Evolutionary conservation across 495 filamentous ascomycete species (phyloP).

Genomic region (Tuber aestivum): DNA sequence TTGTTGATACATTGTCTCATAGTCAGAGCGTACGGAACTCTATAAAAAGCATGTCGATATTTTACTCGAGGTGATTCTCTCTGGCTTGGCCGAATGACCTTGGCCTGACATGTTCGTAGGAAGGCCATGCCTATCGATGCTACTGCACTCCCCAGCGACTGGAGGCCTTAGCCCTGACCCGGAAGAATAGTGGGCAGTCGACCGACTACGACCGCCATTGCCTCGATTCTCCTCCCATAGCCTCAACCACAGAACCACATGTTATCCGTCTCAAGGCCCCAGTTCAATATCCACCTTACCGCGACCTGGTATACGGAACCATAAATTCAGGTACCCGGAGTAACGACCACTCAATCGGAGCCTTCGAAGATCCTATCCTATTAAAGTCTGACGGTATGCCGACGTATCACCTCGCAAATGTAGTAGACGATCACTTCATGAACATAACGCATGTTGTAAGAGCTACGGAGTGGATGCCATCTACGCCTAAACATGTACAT

Average conservation of each 20-base stretch:
- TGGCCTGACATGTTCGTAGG: slow-evolving; percentile 14
- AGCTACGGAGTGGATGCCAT: slow-evolving; percentile 83
- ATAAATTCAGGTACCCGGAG: slow-evolving; percentile 49
- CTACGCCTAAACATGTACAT: slow-evolving; percentile 80
- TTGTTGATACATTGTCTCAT: slow-evolving; percentile 6
- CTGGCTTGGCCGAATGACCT: not conserved
- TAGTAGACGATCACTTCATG: slow-evolving; percentile 93
- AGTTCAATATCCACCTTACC: slow-evolving; percentile 55
- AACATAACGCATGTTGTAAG: slow-evolving; percentile 91
- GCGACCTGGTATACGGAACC: slow-evolving; percentile 71
- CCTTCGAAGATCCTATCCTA: slow-evolving; percentile 71
- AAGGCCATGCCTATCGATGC: slow-evolving; percentile 79
- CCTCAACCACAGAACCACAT: slow-evolving; percentile 68
- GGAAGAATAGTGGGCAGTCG: slow-evolving; percentile 55
- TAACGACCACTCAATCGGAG: slow-evolving; percentile 44
- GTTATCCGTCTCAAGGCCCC: slow-evolving; percentile 68
- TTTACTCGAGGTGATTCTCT: slow-evolving; percentile 50
- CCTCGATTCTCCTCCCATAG: slow-evolving; percentile 55
- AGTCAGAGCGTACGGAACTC: slow-evolving; percentile 75
- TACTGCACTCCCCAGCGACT: slow-evolving; percentile 77
- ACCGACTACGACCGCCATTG: slow-evolving; percentile 76
- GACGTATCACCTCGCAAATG: slow-evolving; percentile 95
- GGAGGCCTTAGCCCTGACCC: slow-evolving; percentile 55
- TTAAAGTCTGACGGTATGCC: slow-evolving; percentile 85
- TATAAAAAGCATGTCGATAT: slow-evolving; percentile 66